Evolutionary conservation across 192 early-diverging fungal genomes (phyloP), one percentile per base, ranked within the genome.

Genomic region (Oehlia diaphana): DNA sequence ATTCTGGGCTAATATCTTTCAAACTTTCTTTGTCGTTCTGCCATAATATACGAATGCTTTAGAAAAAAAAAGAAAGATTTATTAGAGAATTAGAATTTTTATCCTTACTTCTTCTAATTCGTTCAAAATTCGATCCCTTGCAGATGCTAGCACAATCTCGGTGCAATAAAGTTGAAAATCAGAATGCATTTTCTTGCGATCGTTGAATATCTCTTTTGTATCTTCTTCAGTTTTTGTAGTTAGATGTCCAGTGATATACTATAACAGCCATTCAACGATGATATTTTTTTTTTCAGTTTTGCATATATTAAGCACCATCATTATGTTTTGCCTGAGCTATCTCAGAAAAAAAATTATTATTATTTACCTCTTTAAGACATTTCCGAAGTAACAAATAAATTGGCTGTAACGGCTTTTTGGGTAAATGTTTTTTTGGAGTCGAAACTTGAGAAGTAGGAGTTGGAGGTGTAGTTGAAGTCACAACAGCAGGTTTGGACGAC

Each of bases 151-250:
- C 9, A 86, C 81, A 80, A 83, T 81, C 31, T 86, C 85, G 69
- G 81, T 86, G 9, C 83, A 86, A 53, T 74, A 86, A 74, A 76
- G 81, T n/a, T 81, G 81, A 53, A 86, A 79, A 81, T 86, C 85
- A 70, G 72, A 70, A 16, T 82, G 81, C 44, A 86, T 81, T 35
- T 79, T 77, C 74, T 81, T 84, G 58, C 83, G 83, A 65, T 86
- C 85, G 69, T 68, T 80, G 10, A 86, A 78, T 67, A 86, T 80
- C 0, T 80, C 81, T n/a, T 63, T 81, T 68, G 81, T 86, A 62
- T 86, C 85, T 49, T 86, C 85, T 9, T 83, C 62, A n/a, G 83
- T 80, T 81, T 86, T 86, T 78, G 83, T 86, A 62, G 81, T 77
- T 5, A 86, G 81, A 63, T 81, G 74, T 72, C 83, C 83, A 65